These are phyloP conservation scores for Crithidia thermophila DNA, from an alignment of 208 protist species.

Conservation along the genomic window DNA sequence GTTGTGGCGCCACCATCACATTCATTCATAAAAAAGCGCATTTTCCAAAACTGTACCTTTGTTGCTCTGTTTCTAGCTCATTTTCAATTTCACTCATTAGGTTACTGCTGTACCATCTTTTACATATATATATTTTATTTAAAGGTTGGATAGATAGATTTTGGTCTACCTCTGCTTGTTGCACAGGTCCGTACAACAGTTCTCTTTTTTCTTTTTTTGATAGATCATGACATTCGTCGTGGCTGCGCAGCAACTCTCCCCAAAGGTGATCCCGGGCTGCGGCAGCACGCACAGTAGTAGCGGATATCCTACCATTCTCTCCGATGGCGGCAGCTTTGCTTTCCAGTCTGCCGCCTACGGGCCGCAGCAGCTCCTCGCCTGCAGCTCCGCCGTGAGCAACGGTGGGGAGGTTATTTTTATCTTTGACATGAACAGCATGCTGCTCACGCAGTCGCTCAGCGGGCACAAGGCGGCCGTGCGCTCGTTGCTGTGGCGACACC, in stretches of 20 bases:
- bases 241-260: conserved; percentile 11
- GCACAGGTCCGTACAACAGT: too few species aligned
- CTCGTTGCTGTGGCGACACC: conserved; percentile 66
- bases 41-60: background rate
- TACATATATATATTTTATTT: conserved; percentile 4
- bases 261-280: conserved; percentile 41
- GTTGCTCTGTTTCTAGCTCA: background rate
- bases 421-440: conserved; percentile 79
- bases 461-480: conserved; percentile 60
- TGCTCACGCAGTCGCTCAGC: conserved; percentile 75
- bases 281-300: conserved; percentile 27
- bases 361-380: conserved; percentile 70
- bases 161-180: too few species aligned
- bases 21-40: background rate
- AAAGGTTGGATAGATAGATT: too few species aligned
- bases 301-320: conserved; percentile 33
- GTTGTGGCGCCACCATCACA: too few species aligned
- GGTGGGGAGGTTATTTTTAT: conserved; percentile 63
- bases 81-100: too few species aligned
- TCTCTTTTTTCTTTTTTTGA: conserved; percentile 5
- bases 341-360: conserved; percentile 70
- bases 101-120: too few species aligned
- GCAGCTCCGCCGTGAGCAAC: conserved; percentile 42
- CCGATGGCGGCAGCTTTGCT: conserved; percentile 27
- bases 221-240: background rate